A percentile compares a stretch with the other conserved stretches of the same genome.
These are phyloP conservation scores for Tripterygium wilfordii DNA, from an alignment of 177 flowering plant species.

Conservation along the genomic window DNA sequence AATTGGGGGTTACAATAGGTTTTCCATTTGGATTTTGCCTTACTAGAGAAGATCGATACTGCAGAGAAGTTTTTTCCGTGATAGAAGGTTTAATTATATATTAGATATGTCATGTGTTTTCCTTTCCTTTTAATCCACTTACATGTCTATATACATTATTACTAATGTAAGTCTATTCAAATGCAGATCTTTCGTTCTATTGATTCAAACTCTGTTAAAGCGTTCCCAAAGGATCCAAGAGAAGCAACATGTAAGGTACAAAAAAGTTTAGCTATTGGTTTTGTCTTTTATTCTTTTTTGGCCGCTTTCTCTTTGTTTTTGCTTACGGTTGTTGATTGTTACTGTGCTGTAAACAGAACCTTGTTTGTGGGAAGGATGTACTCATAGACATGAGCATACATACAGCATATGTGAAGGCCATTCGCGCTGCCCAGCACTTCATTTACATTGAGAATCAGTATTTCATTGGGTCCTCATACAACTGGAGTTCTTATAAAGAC, in stretches of 20 bases:
- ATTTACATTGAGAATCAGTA: slow-evolving; percentile 64
- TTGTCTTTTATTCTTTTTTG: no score
- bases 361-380: slow-evolving; percentile 48
- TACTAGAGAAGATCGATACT: no score
- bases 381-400: slow-evolving; percentile 59
- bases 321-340: no score
- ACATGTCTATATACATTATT: no score
- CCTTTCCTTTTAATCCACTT: no score
- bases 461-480: slow-evolving; percentile 59
- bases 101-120: no score
- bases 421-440: slow-evolving; percentile 49
- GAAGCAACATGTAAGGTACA: slow-evolving; percentile 38
- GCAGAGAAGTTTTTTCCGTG: no score
- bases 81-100: no score
- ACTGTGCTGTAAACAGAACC: slow-evolving; percentile 26
- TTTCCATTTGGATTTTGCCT: no score
- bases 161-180: no score
- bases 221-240: slow-evolving; percentile 44
- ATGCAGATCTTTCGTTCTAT: slow-evolving; percentile 48
- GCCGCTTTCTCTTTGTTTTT: no score
- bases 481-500: slow-evolving; percentile 38
- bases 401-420: slow-evolving; percentile 50
- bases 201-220: slow-evolving; percentile 44
- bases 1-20: no score
- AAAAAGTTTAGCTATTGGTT: not conserved